A percentile compares a stretch with the other conserved stretches of the same genome.
These are phyloP conservation scores for Graphiopsis chlorocephala DNA, from an alignment of 2,329 filamentous ascomycete genomes.

Conservation along the genomic window DNA sequence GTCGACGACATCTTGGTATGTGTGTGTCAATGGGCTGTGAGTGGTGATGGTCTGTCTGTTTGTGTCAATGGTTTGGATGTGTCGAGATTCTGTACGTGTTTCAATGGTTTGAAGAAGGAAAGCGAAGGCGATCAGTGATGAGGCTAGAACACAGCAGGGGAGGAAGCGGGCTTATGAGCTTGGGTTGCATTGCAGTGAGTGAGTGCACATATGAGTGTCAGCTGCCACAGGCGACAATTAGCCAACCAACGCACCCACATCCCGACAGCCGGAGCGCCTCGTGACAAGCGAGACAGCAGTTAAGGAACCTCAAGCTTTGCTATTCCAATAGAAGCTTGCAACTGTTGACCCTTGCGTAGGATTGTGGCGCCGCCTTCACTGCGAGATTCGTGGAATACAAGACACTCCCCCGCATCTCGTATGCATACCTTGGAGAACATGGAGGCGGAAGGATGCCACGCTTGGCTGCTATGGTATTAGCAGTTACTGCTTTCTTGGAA, in stretches of 20 bases:
- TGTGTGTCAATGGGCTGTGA: not conserved
- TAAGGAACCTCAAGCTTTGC: not conserved
- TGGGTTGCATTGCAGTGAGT: conserved; percentile 3
- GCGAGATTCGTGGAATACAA: conserved; percentile 6
- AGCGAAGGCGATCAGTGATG: not conserved
- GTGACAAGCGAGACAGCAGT: not conserved
- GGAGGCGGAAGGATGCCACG: not conserved
- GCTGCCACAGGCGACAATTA: not conserved
- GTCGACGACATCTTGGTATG: conserved; percentile 9
- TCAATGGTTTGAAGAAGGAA: not conserved
- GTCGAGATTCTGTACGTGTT: not conserved
- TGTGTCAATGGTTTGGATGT: not conserved
- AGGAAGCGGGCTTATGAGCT: not conserved
- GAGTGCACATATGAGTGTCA: not conserved
- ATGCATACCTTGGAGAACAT: not conserved
- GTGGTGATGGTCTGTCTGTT: not conserved
- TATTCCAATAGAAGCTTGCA: not conserved
- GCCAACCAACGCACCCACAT: not conserved
- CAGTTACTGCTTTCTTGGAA: not conserved
- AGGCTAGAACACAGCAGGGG: not conserved
- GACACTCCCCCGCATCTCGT: conserved; percentile 1
- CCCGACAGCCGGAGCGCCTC: not conserved
- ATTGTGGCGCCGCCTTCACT: conserved; percentile 3
- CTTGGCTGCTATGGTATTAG: not conserved
- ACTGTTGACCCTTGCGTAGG: not conserved